Percentiles rank a stretch among this genome's conserved stretches.
Evolutionary conservation across 441 rosid species (phyloP).

Genomic region (Metrosideros polymorpha): DNA sequence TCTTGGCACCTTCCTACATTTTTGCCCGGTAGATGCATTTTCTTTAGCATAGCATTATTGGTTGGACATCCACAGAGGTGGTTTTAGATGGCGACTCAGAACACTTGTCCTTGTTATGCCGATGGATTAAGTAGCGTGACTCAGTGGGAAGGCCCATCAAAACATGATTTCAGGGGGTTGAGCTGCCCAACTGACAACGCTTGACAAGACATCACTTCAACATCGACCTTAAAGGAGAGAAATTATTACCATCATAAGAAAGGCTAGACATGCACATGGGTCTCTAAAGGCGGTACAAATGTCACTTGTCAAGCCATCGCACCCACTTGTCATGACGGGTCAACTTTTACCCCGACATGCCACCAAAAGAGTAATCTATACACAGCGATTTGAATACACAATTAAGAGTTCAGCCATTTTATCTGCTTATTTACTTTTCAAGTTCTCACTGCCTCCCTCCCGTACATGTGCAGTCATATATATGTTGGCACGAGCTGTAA

Average conservation of each 20-base stretch:
- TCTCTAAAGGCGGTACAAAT: not conserved
- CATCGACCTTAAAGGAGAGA: not conserved
- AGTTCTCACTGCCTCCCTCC: not conserved
- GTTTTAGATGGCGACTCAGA: not conserved
- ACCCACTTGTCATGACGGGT: not conserved
- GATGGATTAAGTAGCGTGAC: not conserved
- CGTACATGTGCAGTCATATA: not conserved
- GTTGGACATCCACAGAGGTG: not conserved
- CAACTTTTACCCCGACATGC: fast-evolving
- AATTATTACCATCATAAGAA: fast-evolving
- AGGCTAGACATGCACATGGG: not conserved
- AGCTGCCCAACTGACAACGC: fast-evolving
- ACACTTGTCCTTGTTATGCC: not conserved
- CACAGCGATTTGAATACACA: not conserved
- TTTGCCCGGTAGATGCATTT: not conserved
- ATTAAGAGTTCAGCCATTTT: not conserved
- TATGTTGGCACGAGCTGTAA: too few species aligned
- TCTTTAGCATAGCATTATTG: not conserved
- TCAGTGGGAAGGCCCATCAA: not conserved
- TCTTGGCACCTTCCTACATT: not conserved
- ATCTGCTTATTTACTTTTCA: not conserved
- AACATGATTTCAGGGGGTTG: not conserved
- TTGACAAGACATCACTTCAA: not conserved
- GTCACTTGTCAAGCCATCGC: not conserved
- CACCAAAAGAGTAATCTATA: not conserved